These are phyloP conservation scores for Leccinum holopus DNA, from an alignment of 1,284 basidiomycete species.

Conservation along the genomic window DNA sequence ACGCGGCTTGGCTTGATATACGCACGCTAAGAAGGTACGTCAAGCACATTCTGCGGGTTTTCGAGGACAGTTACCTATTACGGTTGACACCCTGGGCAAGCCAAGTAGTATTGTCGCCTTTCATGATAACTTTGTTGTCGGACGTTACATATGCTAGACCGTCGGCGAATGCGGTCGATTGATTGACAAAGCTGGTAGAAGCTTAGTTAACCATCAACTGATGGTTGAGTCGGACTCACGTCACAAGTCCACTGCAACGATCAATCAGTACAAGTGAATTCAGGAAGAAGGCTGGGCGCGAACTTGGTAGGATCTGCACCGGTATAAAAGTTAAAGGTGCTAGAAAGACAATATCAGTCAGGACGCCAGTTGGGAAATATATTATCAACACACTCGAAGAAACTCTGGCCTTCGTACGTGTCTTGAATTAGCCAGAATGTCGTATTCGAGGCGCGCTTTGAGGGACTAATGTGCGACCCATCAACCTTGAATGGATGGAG, in stretches of 20 bases:
- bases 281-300: slow-evolving; percentile 3
- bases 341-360: slow-evolving; percentile 16
- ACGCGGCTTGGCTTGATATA: slow-evolving; percentile 44
- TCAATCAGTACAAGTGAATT: slow-evolving; percentile 14
- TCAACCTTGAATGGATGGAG: slow-evolving; percentile 3
- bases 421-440: slow-evolving; percentile 59
- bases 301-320: slow-evolving; percentile 63
- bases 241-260: slow-evolving; percentile 54
- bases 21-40: slow-evolving; percentile 41
- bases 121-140: slow-evolving; percentile 66
- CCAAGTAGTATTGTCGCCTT: slow-evolving; percentile 63
- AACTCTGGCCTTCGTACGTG: slow-evolving; percentile 50
- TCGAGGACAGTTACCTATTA: slow-evolving; percentile 47
- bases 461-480: slow-evolving; percentile 5
- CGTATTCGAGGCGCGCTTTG: slow-evolving; percentile 39
- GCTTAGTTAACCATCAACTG: slow-evolving; percentile 2
- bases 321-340: slow-evolving; percentile 59
- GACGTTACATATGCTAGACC: slow-evolving; percentile 53
- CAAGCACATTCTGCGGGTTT: neutral
- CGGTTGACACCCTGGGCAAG: slow-evolving; percentile 52
- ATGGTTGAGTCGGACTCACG: slow-evolving; percentile 40
- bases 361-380: neutral
- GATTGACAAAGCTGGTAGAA: slow-evolving; percentile 50
- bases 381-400: slow-evolving; percentile 49
- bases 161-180: slow-evolving; percentile 44